Conservation (phyloP, 352 stramenopile genomes). For the Phytopythium ostracodes region DNA sequence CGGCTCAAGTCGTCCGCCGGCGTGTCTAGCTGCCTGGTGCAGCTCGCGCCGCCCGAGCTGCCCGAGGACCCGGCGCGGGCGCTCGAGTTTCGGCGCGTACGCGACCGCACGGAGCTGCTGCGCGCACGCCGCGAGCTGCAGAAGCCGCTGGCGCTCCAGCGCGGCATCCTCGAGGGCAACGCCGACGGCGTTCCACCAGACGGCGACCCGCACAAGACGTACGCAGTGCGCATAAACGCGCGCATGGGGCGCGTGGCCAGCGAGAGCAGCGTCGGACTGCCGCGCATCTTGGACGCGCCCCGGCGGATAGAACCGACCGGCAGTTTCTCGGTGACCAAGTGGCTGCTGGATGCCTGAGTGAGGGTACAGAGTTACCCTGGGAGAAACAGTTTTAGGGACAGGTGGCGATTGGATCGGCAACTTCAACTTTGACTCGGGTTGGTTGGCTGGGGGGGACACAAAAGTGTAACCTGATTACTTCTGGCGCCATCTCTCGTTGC, state of each 20-base stretch:
- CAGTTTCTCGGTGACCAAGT: conserved; percentile 42
- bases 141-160: conserved; percentile 40
- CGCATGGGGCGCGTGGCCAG: conserved; percentile 20
- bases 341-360: conserved; percentile 17
- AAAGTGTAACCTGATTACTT: not conserved
- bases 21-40: conserved; percentile 48
- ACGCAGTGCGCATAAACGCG: conserved; percentile 16
- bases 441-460: too few relatives aligned
- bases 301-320: conserved; percentile 27
- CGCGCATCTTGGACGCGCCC: conserved; percentile 29
- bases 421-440: not conserved
- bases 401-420: not conserved
- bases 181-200: not conserved
- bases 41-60: conserved; percentile 24
- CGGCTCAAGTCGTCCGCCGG: conserved; percentile 56
- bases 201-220: conserved; percentile 9
- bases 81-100: conserved; percentile 46
- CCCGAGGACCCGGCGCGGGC: conserved; percentile 26
- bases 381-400: conserved; percentile 8
- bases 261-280: conserved; percentile 28
- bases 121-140: conserved; percentile 42
- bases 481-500: too few relatives aligned
- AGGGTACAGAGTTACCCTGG: not conserved
- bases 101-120: conserved; percentile 45
- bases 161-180: conserved; percentile 4